Evolutionary conservation across 495 filamentous ascomycete genomes (phyloP).

Genomic region (Mytilinidion resinicola): DNA sequence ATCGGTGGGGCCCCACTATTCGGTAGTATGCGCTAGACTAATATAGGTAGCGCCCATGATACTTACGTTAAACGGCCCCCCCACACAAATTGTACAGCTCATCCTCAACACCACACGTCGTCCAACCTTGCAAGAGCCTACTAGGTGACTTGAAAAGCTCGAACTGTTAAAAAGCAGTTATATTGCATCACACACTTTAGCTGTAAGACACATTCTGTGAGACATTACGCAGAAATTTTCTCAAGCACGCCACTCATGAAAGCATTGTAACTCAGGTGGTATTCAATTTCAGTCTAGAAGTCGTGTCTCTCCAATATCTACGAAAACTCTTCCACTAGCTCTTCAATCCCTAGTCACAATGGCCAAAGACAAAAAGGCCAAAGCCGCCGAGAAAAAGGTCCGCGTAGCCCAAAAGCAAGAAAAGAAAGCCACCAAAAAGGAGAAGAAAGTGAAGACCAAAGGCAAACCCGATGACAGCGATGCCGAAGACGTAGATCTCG

Average conservation of each 20-base stretch:
- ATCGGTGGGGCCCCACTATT: too few species aligned
- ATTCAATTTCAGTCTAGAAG: background rate
- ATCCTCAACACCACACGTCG: too few species aligned
- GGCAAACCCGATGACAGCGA: constrained; percentile 61
- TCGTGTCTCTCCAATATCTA: too few species aligned
- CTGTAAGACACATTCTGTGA: too few species aligned
- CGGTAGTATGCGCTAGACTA: too few species aligned
- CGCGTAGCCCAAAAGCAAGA: constrained; percentile 55
- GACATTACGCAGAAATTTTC: too few species aligned
- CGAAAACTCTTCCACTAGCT: background rate
- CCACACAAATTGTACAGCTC: too few species aligned
- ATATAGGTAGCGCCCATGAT: background rate
- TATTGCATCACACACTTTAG: too few species aligned
- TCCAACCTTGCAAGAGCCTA: too few species aligned
- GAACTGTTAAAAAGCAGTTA: too few species aligned
- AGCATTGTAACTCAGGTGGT: background rate
- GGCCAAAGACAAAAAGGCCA: constrained; percentile 54
- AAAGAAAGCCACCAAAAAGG: constrained; percentile 58
- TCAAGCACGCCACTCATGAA: too few species aligned
- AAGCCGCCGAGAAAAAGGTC: constrained; percentile 59
- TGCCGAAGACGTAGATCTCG: constrained; percentile 87
- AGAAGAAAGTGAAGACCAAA: constrained; percentile 51
- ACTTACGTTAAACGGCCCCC: background rate
- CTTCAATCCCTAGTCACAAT: background rate
- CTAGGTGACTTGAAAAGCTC: too few species aligned